Evolutionary conservation across 2,329 filamentous ascomycete species (phyloP), one percentile per base, ranked within the genome.

Genomic region (Microsporum audouinii): DNA sequence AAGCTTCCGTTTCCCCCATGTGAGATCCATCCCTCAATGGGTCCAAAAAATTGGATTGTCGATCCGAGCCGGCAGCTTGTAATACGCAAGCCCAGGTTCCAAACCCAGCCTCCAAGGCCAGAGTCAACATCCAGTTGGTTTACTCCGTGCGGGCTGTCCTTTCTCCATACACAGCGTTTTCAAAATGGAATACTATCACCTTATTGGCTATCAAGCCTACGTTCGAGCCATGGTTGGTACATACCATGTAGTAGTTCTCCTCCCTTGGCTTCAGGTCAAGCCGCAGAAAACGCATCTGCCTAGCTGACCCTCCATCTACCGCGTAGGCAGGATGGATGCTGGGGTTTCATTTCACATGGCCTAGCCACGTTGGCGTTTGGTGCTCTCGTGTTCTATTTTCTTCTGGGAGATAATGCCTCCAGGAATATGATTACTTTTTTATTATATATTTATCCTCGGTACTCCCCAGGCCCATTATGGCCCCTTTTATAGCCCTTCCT

Each of bases 261-360:
- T n/a, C 41, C 41, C 41, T n/a, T 27, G 17, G 7, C 41, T 5
- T n/a, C 17, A 17, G 41, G 17, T 2, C 17, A 49, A 8, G 10
- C 7, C 17, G 27, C 29, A 55, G 51, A n/a, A 23, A 23, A 55
- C 27, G 31, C 49, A 33, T 34, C 49, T 33, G 31, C 51, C 51
- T 55, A 38, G 51, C 51, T 51, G 51, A 55, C 51, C n/a, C 31
- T n/a, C 33, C 29, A 31, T 23, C 33, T n/a, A 17, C 17, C 8
- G 12, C 14, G n/a, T n/a, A 14, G 31, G 14, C 31, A 55, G 14
- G 17, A 55, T 55, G 51, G 31, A 6, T 1, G 14, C 51, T 36
- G 8, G 36, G 31, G 51, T 55, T 55, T 31, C 51, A 55, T 55
- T 55, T 55, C 51, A 55, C 51, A 55, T 55, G 51, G n/a, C 33